Conservation (phyloP, 2,329 filamentous ascomycete genomes). For the Penicillium capsulatum region DNA sequence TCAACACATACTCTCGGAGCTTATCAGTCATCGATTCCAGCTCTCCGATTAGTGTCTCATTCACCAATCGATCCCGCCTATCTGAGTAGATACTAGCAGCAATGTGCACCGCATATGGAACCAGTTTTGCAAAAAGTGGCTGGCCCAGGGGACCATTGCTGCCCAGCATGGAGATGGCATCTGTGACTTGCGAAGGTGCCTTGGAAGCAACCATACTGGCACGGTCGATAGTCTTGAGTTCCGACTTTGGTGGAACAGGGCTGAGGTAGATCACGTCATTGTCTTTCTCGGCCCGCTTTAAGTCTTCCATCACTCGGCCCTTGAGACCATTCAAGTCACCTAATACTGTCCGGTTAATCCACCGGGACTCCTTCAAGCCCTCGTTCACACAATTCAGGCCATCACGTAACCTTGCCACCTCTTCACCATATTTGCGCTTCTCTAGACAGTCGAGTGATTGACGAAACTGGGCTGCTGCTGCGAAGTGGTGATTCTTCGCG, state of each 20-base stretch:
- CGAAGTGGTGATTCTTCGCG: constrained; percentile 96
- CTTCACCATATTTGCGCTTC: constrained; percentile 91
- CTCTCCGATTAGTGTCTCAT: constrained; percentile 79
- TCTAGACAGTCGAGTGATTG: constrained; percentile 88
- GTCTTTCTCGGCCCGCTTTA: constrained; percentile 91
- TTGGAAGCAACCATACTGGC: constrained; percentile 82
- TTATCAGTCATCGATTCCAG: constrained; percentile 75
- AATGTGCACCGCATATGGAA: constrained; percentile 92
- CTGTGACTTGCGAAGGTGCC: constrained; percentile 74
- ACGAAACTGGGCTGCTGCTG: constrained; percentile 87
- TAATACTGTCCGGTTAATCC: constrained; percentile 75
- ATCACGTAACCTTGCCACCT: constrained; percentile 80
- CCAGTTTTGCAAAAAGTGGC: constrained; percentile 82
- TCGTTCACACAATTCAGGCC: constrained; percentile 78
- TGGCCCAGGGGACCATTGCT: constrained; percentile 76
- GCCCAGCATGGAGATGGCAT: constrained; percentile 74
- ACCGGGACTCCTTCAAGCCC: constrained; percentile 76
- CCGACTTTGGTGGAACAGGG: constrained; percentile 79
- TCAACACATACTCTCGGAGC: constrained; percentile 60
- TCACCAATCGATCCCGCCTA: constrained; percentile 81
- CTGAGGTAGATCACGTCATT: constrained; percentile 93
- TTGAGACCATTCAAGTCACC: constrained; percentile 81
- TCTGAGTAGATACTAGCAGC: constrained; percentile 95
- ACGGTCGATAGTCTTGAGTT: constrained; percentile 78
- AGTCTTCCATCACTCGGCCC: constrained; percentile 73